Conservation (phyloP, 2,329 filamentous ascomycete genomes). For the Hypoxylon rubiginosum region DNA sequence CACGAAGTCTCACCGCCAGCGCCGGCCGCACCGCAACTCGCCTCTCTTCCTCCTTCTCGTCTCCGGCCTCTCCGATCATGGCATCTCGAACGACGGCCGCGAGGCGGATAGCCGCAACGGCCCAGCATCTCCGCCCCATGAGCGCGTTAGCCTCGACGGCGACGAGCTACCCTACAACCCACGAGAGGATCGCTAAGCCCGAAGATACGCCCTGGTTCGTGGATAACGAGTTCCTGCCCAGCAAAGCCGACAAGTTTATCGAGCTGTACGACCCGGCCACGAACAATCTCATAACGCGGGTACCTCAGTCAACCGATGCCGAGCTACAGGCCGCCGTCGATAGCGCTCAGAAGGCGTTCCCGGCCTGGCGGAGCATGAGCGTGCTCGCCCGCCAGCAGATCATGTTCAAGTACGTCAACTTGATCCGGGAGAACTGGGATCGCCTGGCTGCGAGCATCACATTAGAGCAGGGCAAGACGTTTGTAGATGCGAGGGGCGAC, state of each 20-base stretch:
- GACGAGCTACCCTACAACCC: slow-evolving; percentile 75
- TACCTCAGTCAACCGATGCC: slow-evolving; percentile 83
- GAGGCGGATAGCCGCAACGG: slow-evolving; percentile 70
- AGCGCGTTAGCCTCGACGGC: slow-evolving; percentile 67
- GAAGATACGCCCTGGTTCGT: slow-evolving; percentile 84
- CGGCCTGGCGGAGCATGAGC: slow-evolving; percentile 78
- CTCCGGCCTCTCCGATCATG: slow-evolving; percentile 50
- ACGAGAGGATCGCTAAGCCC: slow-evolving; percentile 77
- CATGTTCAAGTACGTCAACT: slow-evolving; percentile 86
- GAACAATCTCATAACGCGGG: slow-evolving; percentile 86
- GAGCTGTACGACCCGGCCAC: slow-evolving; percentile 86
- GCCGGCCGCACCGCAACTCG: slow-evolving; percentile 46
- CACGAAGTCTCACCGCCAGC: slow-evolving; percentile 45
- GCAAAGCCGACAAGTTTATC: slow-evolving; percentile 78
- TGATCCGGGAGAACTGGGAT: slow-evolving; percentile 89
- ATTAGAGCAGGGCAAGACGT: slow-evolving; percentile 89
- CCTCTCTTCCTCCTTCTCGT: slow-evolving; percentile 39
- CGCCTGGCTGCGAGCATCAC: slow-evolving; percentile 87
- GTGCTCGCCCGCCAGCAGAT: slow-evolving; percentile 83
- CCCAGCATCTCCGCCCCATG: slow-evolving; percentile 66
- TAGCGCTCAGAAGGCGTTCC: slow-evolving; percentile 82
- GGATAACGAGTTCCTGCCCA: slow-evolving; percentile 82
- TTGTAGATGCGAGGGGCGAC: slow-evolving; percentile 85
- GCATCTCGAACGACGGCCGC: slow-evolving; percentile 57
- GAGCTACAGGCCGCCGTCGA: slow-evolving; percentile 82